Evolutionary conservation across 2,329 filamentous ascomycete genomes (phyloP), one percentile per base, ranked within the genome.

Genomic region (Pochonia chlamydosporia): DNA sequence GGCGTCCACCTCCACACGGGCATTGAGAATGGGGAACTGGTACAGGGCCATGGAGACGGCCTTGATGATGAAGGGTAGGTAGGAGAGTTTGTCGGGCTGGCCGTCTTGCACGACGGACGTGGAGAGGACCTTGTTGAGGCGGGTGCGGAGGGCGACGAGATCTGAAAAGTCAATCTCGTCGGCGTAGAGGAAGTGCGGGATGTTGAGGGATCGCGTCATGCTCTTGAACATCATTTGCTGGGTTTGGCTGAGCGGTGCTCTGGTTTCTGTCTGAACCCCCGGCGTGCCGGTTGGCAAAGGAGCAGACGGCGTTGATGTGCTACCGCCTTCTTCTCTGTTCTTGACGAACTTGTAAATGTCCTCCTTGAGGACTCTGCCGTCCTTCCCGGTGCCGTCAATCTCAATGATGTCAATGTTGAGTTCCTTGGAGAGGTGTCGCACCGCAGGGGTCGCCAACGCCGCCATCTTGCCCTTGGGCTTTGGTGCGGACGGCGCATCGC

Each of bases 201-300:
- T 97, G 43, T 70, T 81, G 53, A 99, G 78, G 3, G 92, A 96
- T 49, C 83, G 83, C 13, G 92, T 96, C 93, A 99, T 99, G 50
- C 84, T 79, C 72, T 95, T 96, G 82, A 96, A 97, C 93, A 99
- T 99, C 62, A 89, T 86, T 31, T 80, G 76, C 69, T 97, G 92
- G 13, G 88, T 86, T 31, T 84, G 84, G 11, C 88, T 88, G 51
- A 99, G 73, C 48, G 79, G 72, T 26, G 85, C 75, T 2, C 74
- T 67, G 8, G 82, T 86, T 66, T 97, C 93, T 46, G 71, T 71
- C 64, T 87, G 85, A 40, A 71, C 69, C 8, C 68, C 57, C 20
- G 64, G 56, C 20, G 54, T 44, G 21, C 46, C 48, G 10, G 44
- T 30, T 21, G 51, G 58, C 48, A 51, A 59, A 47, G 49, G 59